A percentile compares a stretch with the other conserved stretches of the same genome.
These are phyloP conservation scores for Atalantia buxifolia DNA, from an alignment of 345 rosid genomes.

Conservation along the genomic window DNA sequence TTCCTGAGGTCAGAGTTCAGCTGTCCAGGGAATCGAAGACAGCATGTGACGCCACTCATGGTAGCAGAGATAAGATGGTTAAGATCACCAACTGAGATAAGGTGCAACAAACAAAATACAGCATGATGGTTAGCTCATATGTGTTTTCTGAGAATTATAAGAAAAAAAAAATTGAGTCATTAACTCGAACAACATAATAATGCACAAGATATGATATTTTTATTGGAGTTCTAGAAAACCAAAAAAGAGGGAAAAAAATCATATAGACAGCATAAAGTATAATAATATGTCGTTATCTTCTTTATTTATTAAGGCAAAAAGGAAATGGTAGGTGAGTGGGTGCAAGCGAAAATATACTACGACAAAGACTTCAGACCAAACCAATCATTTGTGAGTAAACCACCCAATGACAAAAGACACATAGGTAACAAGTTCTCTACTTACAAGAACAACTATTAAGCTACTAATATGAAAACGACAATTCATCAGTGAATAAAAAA, in stretches of 20 bases:
- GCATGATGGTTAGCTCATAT: neutral
- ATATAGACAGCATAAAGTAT: neutral
- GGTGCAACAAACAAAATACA: neutral
- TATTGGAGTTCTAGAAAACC: neutral
- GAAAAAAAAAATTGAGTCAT: neutral
- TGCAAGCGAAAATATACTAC: neutral
- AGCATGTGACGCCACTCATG: constrained; percentile 31
- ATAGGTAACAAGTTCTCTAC: neutral
- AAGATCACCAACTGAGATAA: constrained; percentile 25
- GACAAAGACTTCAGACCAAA: constrained; percentile 5
- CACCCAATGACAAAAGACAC: neutral
- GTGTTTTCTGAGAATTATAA: neutral
- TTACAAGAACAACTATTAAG: neutral
- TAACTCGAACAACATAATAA: neutral
- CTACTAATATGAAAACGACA: neutral
- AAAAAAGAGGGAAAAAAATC: neutral
- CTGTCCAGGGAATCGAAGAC: constrained; percentile 34
- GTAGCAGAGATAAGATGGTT: constrained; percentile 33
- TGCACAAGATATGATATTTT: neutral
- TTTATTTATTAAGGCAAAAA: neutral
- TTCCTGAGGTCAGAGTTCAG: constrained; percentile 31
- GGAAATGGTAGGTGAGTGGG: neutral
- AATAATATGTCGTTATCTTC: neutral
- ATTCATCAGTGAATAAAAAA: neutral
- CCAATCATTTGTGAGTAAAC: constrained; percentile 4